These are phyloP conservation scores for Eragrostis nindensis DNA, from an alignment of 176 grass and related monocot species.

Conservation along the genomic window DNA sequence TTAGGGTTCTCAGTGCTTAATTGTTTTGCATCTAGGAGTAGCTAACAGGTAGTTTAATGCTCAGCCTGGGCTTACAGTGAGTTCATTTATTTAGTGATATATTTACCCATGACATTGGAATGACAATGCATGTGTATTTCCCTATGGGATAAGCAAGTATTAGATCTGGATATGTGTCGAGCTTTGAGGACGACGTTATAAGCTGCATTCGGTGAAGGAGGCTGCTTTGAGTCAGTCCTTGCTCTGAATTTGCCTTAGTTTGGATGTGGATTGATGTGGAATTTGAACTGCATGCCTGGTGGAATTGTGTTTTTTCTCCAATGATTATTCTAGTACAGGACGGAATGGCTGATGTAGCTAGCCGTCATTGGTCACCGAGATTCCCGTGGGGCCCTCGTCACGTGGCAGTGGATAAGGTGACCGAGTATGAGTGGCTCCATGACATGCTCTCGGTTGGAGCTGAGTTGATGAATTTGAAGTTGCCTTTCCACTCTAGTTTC, in stretches of 20 bases:
- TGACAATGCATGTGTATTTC: background rate
- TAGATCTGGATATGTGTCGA: constrained; percentile 26
- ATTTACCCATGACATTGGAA: too few species aligned
- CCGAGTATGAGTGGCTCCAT: background rate
- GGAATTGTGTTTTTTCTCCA: constrained; percentile 3
- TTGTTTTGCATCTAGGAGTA: background rate
- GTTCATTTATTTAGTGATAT: too few species aligned
- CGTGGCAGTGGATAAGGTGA: constrained; percentile 55
- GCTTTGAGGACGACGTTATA: constrained; percentile 4
- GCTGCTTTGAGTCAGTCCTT: background rate
- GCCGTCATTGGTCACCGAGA: constrained; percentile 25
- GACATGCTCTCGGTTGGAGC: background rate
- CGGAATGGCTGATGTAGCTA: background rate
- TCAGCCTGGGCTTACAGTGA: background rate
- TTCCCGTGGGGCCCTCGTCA: constrained; percentile 42
- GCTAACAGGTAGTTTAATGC: too few species aligned
- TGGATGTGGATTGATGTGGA: constrained; percentile 47
- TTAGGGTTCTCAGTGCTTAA: background rate
- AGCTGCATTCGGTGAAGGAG: background rate
- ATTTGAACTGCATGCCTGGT: background rate
- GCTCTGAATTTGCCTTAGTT: constrained; percentile 16
- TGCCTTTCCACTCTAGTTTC: background rate
- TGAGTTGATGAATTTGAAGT: background rate
- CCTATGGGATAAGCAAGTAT: background rate
- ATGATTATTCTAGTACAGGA: constrained; percentile 3